Evolutionary conservation across 768 basidiomycete genomes (phyloP).

Genomic region (Daedalea quercina): DNA sequence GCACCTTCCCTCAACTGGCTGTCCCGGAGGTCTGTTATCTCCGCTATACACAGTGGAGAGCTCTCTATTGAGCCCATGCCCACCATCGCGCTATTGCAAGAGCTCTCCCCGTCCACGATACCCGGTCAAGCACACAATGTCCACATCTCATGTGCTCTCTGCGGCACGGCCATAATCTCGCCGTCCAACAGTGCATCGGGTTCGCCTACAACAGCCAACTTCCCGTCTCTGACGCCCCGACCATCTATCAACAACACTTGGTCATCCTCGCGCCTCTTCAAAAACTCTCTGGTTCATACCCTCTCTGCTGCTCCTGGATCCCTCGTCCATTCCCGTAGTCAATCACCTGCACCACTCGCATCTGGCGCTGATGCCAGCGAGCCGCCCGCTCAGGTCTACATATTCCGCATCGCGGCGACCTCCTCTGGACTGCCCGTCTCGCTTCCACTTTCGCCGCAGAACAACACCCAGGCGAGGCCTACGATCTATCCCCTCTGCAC

Average conservation of each 20-base stretch:
- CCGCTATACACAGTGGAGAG: slow-evolving; percentile 83
- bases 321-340: slow-evolving; percentile 5
- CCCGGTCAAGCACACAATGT: slow-evolving; percentile 38
- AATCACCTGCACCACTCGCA: slow-evolving; percentile 29
- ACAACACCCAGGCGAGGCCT: slow-evolving; percentile 23
- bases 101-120: slow-evolving; percentile 37
- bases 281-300: slow-evolving; percentile 38
- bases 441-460: slow-evolving; percentile 16
- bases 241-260: slow-evolving; percentile 26
- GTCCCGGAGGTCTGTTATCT: slow-evolving; percentile 74
- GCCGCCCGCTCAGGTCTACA: slow-evolving; percentile 44
- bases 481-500: slow-evolving; percentile 77
- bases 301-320: slow-evolving; percentile 12
- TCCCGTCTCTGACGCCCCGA: slow-evolving; percentile 26
- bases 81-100: slow-evolving; percentile 50
- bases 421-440: slow-evolving; percentile 21
- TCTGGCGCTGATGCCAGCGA: slow-evolving; percentile 20
- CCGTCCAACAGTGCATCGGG: slow-evolving; percentile 6
- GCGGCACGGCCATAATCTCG: slow-evolving; percentile 55
- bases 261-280: slow-evolving; percentile 57
- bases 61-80: slow-evolving; percentile 85
- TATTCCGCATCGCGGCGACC: slow-evolving; percentile 53
- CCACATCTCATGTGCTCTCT: slow-evolving; percentile 73
- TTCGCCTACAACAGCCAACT: slow-evolving; percentile 15
- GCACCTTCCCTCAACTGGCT: slow-evolving; percentile 94